phyloP scores from a whole-genome alignment of 2,329 filamentous ascomycete species.

The Cytospora chrysosperma region DNA sequence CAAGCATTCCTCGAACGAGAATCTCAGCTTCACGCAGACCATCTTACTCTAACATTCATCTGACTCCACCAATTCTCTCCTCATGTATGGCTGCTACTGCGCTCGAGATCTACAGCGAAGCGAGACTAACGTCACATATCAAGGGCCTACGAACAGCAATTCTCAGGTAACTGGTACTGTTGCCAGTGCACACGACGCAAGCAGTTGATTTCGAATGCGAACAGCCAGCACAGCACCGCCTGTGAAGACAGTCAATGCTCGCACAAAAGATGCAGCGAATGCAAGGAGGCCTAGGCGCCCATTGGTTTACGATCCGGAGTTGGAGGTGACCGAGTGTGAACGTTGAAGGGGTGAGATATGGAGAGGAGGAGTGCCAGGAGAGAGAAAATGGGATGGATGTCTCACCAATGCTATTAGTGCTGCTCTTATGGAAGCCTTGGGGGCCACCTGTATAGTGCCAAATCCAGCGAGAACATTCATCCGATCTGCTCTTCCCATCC shows the following conservation, averaged over 20 bases:
- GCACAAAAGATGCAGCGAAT: background rate
- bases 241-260: slow-evolving; percentile 5
- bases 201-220: background rate
- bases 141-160: background rate
- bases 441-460: background rate
- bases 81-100: background rate
- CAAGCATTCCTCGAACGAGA: background rate
- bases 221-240: background rate
- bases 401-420: slow-evolving; percentile 1
- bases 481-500: background rate
- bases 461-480: background rate
- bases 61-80: background rate
- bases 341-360: background rate
- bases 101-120: background rate
- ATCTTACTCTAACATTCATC: background rate
- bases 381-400: slow-evolving; percentile 4
- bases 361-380: background rate
- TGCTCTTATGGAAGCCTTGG: background rate
- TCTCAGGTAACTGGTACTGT: slow-evolving; percentile 15
- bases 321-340: slow-evolving; percentile 11
- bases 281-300: background rate
- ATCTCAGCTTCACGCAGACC: background rate
- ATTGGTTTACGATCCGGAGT: background rate
- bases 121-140: background rate
- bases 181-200: background rate